These are phyloP conservation scores for Hysterium pulicare DNA, from an alignment of 2,329 filamentous ascomycete genomes.

Conservation along the genomic window DNA sequence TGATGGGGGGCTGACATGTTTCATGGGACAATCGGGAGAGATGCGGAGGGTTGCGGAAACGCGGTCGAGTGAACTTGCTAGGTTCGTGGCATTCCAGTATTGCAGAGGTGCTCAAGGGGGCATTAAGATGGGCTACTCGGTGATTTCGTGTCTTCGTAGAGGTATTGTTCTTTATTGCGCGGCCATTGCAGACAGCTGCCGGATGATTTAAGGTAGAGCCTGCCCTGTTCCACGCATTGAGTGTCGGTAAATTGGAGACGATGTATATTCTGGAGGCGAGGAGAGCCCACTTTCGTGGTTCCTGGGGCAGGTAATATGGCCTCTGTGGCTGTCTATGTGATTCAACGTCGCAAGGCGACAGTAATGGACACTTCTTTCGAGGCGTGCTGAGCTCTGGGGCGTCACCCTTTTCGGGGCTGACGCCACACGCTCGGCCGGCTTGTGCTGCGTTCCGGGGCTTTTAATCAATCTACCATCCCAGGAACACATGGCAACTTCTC, in stretches of 20 bases:
- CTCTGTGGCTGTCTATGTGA: too few relatives aligned
- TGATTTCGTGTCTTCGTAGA: not conserved
- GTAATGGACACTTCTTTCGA: too few relatives aligned
- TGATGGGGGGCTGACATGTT: constrained; percentile 47
- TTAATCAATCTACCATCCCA: constrained; percentile 7
- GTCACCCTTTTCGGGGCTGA: constrained; percentile 2
- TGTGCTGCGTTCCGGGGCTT: constrained; percentile 1
- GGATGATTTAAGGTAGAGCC: not conserved
- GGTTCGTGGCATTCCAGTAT: not conserved
- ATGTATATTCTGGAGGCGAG: too few relatives aligned
- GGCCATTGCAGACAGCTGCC: not conserved
- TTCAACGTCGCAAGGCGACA: too few relatives aligned
- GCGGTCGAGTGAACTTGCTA: not conserved
- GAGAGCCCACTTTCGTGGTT: too few relatives aligned
- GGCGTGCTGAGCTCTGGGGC: too few relatives aligned
- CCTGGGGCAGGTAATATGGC: too few relatives aligned
- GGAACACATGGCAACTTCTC: constrained; percentile 29
- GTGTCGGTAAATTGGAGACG: too few relatives aligned
- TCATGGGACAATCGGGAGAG: constrained; percentile 23
- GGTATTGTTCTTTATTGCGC: not conserved
- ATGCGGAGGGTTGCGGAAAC: not conserved
- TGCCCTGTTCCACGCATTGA: not conserved
- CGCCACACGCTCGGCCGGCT: not conserved
- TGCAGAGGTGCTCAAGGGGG: not conserved
- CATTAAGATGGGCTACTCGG: not conserved